These are phyloP conservation scores for Globisporangium nagaii DNA, from an alignment of 352 stramenopile species.

Conservation along the genomic window DNA sequence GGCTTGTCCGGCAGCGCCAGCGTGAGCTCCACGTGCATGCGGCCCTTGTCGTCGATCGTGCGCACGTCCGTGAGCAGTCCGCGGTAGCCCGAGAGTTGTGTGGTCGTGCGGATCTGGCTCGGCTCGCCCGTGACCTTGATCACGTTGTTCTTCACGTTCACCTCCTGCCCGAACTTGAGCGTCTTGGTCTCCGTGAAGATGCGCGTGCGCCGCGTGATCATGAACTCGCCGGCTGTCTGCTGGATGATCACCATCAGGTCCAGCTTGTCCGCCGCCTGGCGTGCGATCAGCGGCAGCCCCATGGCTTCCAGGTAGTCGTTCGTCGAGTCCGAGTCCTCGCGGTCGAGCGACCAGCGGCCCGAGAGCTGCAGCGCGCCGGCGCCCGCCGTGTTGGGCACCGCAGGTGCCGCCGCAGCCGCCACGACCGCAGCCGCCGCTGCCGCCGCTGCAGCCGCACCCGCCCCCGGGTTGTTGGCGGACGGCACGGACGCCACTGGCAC, in stretches of 20 bases:
- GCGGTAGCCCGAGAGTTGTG: constrained; percentile 75
- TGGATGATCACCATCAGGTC: constrained; percentile 88
- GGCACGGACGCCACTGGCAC: constrained; percentile 29
- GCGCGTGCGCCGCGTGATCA: constrained; percentile 82
- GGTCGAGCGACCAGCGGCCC: constrained; percentile 79
- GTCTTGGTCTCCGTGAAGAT: constrained; percentile 89
- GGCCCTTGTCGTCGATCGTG: constrained; percentile 64
- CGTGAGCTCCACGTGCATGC: constrained; percentile 80
- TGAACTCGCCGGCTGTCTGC: constrained; percentile 76
- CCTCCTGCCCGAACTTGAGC: constrained; percentile 83
- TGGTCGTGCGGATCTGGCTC: constrained; percentile 67
- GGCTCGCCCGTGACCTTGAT: constrained; percentile 81
- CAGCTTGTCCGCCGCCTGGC: constrained; percentile 83
- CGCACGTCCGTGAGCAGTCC: constrained; percentile 71
- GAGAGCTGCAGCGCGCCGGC: constrained; percentile 77
- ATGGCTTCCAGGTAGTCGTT: constrained; percentile 89
- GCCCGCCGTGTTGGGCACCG: constrained; percentile 65
- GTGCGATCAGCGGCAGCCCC: constrained; percentile 71
- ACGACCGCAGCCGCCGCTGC: constrained; percentile 14
- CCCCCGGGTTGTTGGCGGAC: constrained; percentile 7
- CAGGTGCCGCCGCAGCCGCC: constrained; percentile 15
- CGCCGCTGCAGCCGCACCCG: constrained; percentile 9
- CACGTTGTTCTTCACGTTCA: constrained; percentile 86
- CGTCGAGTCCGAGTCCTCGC: constrained; percentile 85
- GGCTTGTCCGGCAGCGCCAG: constrained; percentile 71